A percentile compares a stretch with the other conserved stretches of the same genome.
phyloP scores from a whole-genome alignment of 2,329 filamentous ascomycete genomes.

The Epichloe amarillans region DNA sequence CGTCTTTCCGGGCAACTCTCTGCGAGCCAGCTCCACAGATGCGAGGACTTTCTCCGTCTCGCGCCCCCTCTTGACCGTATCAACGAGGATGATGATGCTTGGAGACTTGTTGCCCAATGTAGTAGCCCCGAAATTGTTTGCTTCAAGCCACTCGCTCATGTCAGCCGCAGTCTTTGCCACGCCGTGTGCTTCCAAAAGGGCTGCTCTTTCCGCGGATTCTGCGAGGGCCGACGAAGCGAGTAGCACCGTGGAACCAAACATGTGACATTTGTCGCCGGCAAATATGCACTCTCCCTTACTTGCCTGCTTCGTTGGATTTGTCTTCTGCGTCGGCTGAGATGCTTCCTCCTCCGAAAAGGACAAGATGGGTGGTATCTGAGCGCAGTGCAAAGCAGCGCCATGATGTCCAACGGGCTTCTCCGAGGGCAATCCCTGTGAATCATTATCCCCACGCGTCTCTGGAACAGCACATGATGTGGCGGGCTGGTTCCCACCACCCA shows the following conservation, averaged over 20 bases:
- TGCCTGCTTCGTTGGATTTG: background rate
- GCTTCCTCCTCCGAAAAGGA: background rate
- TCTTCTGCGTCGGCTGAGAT: background rate
- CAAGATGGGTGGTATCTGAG: background rate
- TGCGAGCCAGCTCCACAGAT: conserved; percentile 18
- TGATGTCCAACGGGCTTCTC: background rate
- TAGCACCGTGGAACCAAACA: conserved; percentile 25
- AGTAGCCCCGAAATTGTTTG: conserved; percentile 2
- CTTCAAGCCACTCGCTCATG: conserved; percentile 21
- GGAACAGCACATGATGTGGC: background rate
- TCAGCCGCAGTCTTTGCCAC: conserved; percentile 21
- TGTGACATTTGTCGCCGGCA: conserved; percentile 21
- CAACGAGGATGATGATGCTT: conserved; percentile 24
- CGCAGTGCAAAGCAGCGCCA: background rate
- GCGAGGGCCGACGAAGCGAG: conserved; percentile 28
- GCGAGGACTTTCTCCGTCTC: conserved; percentile 21
- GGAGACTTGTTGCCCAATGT: background rate
- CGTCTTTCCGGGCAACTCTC: conserved; percentile 14
- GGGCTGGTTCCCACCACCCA: background rate
- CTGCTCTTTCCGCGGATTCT: conserved; percentile 22
- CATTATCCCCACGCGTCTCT: background rate
- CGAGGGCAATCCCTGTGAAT: background rate
- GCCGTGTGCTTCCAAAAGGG: conserved; percentile 29
- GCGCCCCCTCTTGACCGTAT: conserved; percentile 19
- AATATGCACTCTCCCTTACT: conserved; percentile 17